phyloP scores from a whole-genome alignment of 306 rosid genomes.

The Gillenia trifoliata region DNA sequence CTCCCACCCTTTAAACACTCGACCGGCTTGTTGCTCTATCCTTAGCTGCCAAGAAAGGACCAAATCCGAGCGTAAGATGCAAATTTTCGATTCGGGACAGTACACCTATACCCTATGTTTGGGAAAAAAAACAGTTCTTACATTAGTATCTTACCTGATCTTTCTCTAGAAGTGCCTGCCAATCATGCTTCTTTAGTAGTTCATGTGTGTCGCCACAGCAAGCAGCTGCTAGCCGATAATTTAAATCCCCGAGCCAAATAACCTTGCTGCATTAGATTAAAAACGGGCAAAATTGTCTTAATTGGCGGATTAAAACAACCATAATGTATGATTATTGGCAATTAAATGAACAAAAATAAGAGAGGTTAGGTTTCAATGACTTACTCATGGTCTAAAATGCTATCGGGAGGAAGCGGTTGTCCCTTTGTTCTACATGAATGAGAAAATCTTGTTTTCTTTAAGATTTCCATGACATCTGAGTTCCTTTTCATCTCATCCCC shows the following conservation, averaged over 20 bases:
- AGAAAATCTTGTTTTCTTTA: slow-evolving; percentile 71
- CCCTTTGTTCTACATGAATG: slow-evolving; percentile 26
- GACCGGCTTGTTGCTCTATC: slow-evolving; percentile 74
- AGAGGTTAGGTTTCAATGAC: slow-evolving; percentile 6
- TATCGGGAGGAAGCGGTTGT: slow-evolving; percentile 39
- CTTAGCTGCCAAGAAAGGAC: slow-evolving; percentile 45
- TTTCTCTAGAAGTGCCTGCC: slow-evolving; percentile 73
- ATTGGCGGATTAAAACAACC: background rate
- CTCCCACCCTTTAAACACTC: slow-evolving; percentile 88
- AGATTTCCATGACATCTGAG: slow-evolving; percentile 63
- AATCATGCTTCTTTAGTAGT: slow-evolving; percentile 61
- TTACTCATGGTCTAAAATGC: slow-evolving; percentile 73
- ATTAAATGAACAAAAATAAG: background rate
- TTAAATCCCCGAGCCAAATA: slow-evolving; percentile 95
- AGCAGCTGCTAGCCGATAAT: slow-evolving; percentile 67
- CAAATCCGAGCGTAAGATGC: background rate
- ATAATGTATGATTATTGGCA: background rate
- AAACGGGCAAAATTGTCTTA: background rate
- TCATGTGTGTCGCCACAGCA: slow-evolving; percentile 49
- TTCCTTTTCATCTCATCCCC: slow-evolving; percentile 80
- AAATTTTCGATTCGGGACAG: background rate
- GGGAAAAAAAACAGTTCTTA: background rate
- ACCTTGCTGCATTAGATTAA: slow-evolving; percentile 43
- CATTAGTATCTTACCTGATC: slow-evolving; percentile 61
- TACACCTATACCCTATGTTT: background rate